Evolutionary conservation across 2,329 filamentous ascomycete species (phyloP), one percentile per base, ranked within the genome.

Genomic region (Didymella sp.): DNA sequence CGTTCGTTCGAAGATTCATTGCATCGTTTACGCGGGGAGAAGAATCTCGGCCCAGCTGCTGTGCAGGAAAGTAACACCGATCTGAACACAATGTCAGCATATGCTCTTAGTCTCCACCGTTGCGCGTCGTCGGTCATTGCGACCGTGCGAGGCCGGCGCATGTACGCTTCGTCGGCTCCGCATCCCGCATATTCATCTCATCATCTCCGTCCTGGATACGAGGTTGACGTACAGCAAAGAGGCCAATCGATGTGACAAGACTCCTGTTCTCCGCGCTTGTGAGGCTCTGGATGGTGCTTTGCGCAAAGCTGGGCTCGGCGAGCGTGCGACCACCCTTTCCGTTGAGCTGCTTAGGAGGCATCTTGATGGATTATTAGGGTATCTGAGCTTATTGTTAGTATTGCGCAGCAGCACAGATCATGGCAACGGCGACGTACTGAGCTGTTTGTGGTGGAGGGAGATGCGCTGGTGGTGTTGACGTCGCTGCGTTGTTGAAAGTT

Each of bases 21-120:
- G 21, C 49, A 43, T 44, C 24, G 41, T 77, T 76, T 76, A 83
- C 74, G 79, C 77, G 44, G 81, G 80, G 9, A 82, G 72, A 6
- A 84, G 69, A 51, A 82, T 73, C 73, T 84, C 81, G 62, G 77
- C 78, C 79, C 80, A 83, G 74, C 79, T 82, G 72, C 80, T 82
- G 67, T 81, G 77, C 41, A 84, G 64, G 67, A 84, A 84, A 6
- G 81, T 76, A 33, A 84, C 80, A 56, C 80, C 80, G 48, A 79
- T 76, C 81, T 83, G 22, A 19, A 31, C 38, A 46, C 3, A 47
- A 24, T 40, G 59, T 73, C 54, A 73, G 69, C 60, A 40, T 63
- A n/a, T 47, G 28, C 17, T 51, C 37, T 8, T 21, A 5, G 44
- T 40, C n/a, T 51, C 46, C 42, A 41, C 35, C 38, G 22, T 51